Base-by-base conservation (phyloP, 179 eudicot species). In the Drosera spatulata region DNA sequence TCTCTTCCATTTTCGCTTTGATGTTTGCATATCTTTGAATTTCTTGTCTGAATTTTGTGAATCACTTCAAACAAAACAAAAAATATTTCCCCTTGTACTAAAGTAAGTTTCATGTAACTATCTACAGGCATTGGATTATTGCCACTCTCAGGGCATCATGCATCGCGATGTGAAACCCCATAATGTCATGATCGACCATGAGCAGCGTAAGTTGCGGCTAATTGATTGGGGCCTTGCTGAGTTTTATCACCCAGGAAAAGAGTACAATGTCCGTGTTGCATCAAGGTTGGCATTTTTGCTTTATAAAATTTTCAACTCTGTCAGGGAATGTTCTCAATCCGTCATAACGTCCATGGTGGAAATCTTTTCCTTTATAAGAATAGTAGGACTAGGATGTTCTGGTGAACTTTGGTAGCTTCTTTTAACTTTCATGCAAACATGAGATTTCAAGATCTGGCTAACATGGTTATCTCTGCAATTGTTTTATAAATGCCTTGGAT, bases 151-250 rank as follows among this genome's bases (percentile, higher is more conserved):
- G 80, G 97, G 95, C 57, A 84, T 90, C 39, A 87, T 87, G 95
- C 97, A 87, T 66, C 83, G 97, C 65, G 97, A 86, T 73, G 97
- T 87, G 74, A 90, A 90, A 69, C 97, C 97, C 59, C 95, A 87
- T 48, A 90, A 90, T 82, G 91, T 90, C 64, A 90, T 90, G 97
- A 90, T 90, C 69, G 97, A 87, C 73, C 97, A 90, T 50, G 95
- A 86, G 81, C 85, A 80, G 75, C 87, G 87, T 13, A 87, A 90
- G 82, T 84, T 90, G 49, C 95, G 93, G 14, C 85, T 87, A 41
- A 91, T 91, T 69, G 97, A 91, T 66, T 91, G 96, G 97, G 97
- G 97, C 5, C 95, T 90, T 70, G 97, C 95, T 43, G 97, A 87
- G 72, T 87, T 89, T 58, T 89, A 89, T 71, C 96, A 88, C 67